phyloP scores from a whole-genome alignment of 2,329 filamentous ascomycete genomes.

The Zelopaecilomyces penicillatus region DNA sequence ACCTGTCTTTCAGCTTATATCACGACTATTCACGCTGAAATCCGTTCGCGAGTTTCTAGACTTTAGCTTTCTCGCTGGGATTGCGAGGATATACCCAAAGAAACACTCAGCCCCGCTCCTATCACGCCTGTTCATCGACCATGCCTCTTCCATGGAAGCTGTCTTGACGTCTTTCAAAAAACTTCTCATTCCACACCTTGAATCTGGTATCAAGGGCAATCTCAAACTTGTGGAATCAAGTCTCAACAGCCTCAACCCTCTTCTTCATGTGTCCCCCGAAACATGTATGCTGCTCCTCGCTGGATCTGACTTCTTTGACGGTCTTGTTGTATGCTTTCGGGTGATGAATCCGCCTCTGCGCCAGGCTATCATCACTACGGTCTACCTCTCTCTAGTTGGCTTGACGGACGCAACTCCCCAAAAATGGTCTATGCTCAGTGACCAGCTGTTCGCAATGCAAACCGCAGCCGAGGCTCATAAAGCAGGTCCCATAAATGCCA shows the following conservation, averaged over 20 bases:
- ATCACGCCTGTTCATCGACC: slow-evolving; percentile 41
- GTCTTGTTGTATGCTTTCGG: slow-evolving; percentile 57
- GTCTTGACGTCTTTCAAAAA: slow-evolving; percentile 54
- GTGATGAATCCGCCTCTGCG: slow-evolving; percentile 56
- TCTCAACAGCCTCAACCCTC: slow-evolving; percentile 51
- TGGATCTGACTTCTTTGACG: slow-evolving; percentile 81
- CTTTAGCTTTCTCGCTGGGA: slow-evolving; percentile 61
- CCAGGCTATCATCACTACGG: slow-evolving; percentile 60
- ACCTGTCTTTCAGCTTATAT: slow-evolving; percentile 54
- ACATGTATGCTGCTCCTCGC: slow-evolving; percentile 60
- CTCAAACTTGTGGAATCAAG: slow-evolving; percentile 45
- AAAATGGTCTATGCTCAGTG: slow-evolving; percentile 67
- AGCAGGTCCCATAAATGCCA: slow-evolving; percentile 44
- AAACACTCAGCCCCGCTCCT: slow-evolving; percentile 48
- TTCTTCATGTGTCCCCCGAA: slow-evolving; percentile 53
- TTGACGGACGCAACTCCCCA: slow-evolving; percentile 58
- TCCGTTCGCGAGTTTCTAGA: slow-evolving; percentile 39
- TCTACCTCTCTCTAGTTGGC: slow-evolving; percentile 67
- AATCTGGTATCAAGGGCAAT: slow-evolving; percentile 49
- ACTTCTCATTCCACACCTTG: slow-evolving; percentile 52
- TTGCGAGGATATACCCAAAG: slow-evolving; percentile 59
- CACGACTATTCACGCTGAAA: slow-evolving; percentile 41
- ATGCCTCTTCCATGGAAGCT: slow-evolving; percentile 40
- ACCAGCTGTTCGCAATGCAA: slow-evolving; percentile 77
- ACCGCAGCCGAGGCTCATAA: slow-evolving; percentile 58